Percentiles rank a stretch among this genome's conserved stretches.
phyloP scores from a whole-genome alignment of 164 flowering plant genomes.

The Dillenia turbinata region DNA sequence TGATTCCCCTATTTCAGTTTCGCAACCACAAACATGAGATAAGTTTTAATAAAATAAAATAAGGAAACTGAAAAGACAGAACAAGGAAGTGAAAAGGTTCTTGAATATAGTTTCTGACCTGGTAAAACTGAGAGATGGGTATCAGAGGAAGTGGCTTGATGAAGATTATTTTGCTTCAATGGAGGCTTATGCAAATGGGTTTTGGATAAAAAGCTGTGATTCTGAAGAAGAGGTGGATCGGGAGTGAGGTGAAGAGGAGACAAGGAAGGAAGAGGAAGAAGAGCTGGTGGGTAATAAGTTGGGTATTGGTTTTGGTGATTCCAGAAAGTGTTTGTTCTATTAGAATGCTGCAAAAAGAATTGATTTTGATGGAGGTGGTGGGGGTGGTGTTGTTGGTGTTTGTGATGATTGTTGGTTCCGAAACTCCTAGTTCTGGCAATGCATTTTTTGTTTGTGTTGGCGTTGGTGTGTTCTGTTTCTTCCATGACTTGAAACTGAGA shows the following conservation, averaged over 20 bases:
- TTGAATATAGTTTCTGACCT: slow-evolving; percentile 26
- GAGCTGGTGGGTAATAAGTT: slow-evolving; percentile 31
- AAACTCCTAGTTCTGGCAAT: slow-evolving; percentile 25
- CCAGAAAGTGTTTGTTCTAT: slow-evolving; percentile 22
- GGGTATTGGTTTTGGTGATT: slow-evolving; percentile 37
- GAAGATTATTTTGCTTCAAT: slow-evolving; percentile 33
- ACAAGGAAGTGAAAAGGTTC: not conserved
- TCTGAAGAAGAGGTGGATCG: slow-evolving; percentile 24
- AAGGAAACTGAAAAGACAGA: not conserved
- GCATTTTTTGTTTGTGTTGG: slow-evolving; percentile 42
- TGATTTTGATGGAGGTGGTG: slow-evolving; percentile 12
- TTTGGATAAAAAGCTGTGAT: slow-evolving; percentile 35
- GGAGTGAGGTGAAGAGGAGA: slow-evolving; percentile 41
- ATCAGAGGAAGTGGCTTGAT: slow-evolving; percentile 47
- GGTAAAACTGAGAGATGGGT: slow-evolving; percentile 27
- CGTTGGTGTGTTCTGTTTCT: slow-evolving; percentile 39
- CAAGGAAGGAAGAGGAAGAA: slow-evolving; percentile 67
- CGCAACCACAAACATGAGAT: too few species aligned
- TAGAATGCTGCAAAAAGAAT: slow-evolving; percentile 24
- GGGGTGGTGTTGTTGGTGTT: slow-evolving; percentile 25
- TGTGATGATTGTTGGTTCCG: slow-evolving; percentile 24
- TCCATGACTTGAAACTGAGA: slow-evolving; percentile 39
- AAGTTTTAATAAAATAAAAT: not conserved
- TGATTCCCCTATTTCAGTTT: too few species aligned
- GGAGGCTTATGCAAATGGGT: slow-evolving; percentile 46